Evolutionary conservation across 2,329 filamentous ascomycete species (phyloP).

Genomic region (Xylaria sp.): DNA sequence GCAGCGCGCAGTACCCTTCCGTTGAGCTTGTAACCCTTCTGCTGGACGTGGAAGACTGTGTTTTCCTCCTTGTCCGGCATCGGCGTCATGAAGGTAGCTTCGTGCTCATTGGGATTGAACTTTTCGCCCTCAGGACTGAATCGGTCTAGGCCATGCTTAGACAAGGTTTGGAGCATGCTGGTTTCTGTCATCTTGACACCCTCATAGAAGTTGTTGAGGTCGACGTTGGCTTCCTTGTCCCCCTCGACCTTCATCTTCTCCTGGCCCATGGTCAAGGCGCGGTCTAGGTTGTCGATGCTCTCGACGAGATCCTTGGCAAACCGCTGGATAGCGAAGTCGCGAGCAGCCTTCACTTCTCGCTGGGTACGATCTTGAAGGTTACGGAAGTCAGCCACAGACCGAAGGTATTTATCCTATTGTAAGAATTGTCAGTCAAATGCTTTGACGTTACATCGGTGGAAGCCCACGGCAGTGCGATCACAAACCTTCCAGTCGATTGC

Average conservation of each 20-base stretch:
- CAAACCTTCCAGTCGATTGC: constrained; percentile 85
- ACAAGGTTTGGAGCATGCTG: constrained; percentile 86
- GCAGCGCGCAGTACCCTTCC: constrained; percentile 88
- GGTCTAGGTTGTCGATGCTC: constrained; percentile 96
- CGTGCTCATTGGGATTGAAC: constrained; percentile 96
- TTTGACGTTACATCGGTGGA: constrained; percentile 14
- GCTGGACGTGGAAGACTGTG: constrained; percentile 90
- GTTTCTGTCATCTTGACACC: constrained; percentile 95
- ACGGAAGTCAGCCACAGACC: constrained; percentile 94
- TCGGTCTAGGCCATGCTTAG: constrained; percentile 93
- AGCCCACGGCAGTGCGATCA: constrained; percentile 31
- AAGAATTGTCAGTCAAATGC: constrained; percentile 2
- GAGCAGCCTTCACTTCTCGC: constrained; percentile 87
- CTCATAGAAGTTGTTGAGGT: constrained; percentile 83
- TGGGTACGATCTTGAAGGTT: constrained; percentile 96
- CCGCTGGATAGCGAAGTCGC: constrained; percentile 93
- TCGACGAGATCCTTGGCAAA: constrained; percentile 97
- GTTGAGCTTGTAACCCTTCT: constrained; percentile 95
- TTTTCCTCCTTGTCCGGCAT: constrained; percentile 89
- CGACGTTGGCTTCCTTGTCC: constrained; percentile 59
- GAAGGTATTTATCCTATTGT: constrained; percentile 88
- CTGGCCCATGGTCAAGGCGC: constrained; percentile 82
- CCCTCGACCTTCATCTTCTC: constrained; percentile 71
- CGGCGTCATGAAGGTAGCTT: constrained; percentile 94
- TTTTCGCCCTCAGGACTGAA: constrained; percentile 85